These are phyloP conservation scores for Yamadazyma triangularis DNA, from an alignment of 1,139 yeast genomes.

Conservation along the genomic window DNA sequence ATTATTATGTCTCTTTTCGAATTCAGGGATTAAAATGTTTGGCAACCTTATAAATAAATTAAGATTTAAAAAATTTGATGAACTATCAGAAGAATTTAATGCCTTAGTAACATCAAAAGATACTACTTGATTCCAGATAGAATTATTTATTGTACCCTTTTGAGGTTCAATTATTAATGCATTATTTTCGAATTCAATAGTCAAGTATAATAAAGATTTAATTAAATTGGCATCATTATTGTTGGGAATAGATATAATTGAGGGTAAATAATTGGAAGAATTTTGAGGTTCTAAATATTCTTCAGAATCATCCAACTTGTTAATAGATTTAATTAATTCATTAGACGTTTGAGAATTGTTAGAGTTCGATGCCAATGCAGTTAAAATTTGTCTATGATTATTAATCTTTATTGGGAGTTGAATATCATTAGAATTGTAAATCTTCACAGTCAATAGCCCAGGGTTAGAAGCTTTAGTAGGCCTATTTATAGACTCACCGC, in stretches of 20 bases:
- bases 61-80: slow-evolving; percentile 49
- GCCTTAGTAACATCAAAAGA: slow-evolving; percentile 83
- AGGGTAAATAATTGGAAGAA: slow-evolving; percentile 54
- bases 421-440: slow-evolving; percentile 58
- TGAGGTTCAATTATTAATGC: slow-evolving; percentile 81
- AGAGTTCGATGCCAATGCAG: slow-evolving; percentile 48
- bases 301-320: slow-evolving; percentile 18
- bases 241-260: slow-evolving; percentile 58
- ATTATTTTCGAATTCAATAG: slow-evolving; percentile 76
- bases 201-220: slow-evolving; percentile 60
- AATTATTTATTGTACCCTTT: slow-evolving; percentile 54
- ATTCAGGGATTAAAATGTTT: slow-evolving; percentile 51
- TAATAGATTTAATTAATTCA: slow-evolving; percentile 30
- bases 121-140: slow-evolving; percentile 78
- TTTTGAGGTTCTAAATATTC: slow-evolving; percentile 26
- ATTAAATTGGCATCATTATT: slow-evolving; percentile 26
- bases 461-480: slow-evolving; percentile 33
- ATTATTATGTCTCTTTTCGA: slow-evolving; percentile 26
- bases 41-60: slow-evolving; percentile 79
- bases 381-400: slow-evolving; percentile 48
- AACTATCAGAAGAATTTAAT: slow-evolving; percentile 15
- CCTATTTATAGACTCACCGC: slow-evolving; percentile 8
- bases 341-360: slow-evolving; percentile 35
- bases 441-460: slow-evolving; percentile 66
- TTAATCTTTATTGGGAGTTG: slow-evolving; percentile 58